Conservation (phyloP, 352 stramenopile species). For the Peronospora farinosa region DNA sequence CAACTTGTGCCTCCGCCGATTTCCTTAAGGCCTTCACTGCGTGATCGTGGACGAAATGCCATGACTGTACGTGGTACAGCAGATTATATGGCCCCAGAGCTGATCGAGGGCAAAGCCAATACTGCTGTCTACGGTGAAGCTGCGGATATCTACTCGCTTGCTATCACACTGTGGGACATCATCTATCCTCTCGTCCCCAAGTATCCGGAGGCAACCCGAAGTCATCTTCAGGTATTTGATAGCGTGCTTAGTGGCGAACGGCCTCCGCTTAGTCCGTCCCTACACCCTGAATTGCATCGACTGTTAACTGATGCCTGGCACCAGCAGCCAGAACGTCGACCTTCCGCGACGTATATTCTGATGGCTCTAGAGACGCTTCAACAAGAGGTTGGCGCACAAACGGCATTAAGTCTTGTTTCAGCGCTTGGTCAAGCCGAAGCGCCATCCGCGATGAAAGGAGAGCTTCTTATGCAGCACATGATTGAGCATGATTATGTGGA, state of each 20-base stretch:
- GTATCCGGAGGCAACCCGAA: slow-evolving; percentile 49
- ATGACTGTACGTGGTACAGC: slow-evolving; percentile 76
- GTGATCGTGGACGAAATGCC: slow-evolving; percentile 26
- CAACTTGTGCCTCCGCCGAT: slow-evolving; percentile 14
- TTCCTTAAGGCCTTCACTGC: slow-evolving; percentile 24
- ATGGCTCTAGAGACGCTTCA: slow-evolving; percentile 44
- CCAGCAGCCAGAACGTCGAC: slow-evolving; percentile 38
- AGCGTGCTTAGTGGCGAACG: slow-evolving; percentile 52
- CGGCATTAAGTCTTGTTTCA: slow-evolving; percentile 30
- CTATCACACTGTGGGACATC: slow-evolving; percentile 80
- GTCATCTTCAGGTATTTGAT: slow-evolving; percentile 68
- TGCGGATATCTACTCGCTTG: slow-evolving; percentile 63
- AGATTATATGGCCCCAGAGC: slow-evolving; percentile 79
- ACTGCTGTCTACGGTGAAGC: slow-evolving; percentile 61
- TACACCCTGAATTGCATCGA: slow-evolving; percentile 37
- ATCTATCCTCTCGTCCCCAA: slow-evolving; percentile 53
- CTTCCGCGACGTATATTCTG: slow-evolving; percentile 46
- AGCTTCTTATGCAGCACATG: slow-evolving; percentile 58
- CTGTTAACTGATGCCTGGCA: slow-evolving; percentile 53
- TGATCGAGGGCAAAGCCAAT: slow-evolving; percentile 70
- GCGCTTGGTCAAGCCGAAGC: slow-evolving; percentile 24
- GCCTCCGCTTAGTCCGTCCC: slow-evolving; percentile 31
- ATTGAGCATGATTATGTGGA: slow-evolving; percentile 49
- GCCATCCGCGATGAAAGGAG: slow-evolving; percentile 33
- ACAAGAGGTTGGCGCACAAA: slow-evolving; percentile 36